These are phyloP conservation scores for Tylopilus balloui DNA, from an alignment of 768 basidiomycete genomes.

Conservation along the genomic window DNA sequence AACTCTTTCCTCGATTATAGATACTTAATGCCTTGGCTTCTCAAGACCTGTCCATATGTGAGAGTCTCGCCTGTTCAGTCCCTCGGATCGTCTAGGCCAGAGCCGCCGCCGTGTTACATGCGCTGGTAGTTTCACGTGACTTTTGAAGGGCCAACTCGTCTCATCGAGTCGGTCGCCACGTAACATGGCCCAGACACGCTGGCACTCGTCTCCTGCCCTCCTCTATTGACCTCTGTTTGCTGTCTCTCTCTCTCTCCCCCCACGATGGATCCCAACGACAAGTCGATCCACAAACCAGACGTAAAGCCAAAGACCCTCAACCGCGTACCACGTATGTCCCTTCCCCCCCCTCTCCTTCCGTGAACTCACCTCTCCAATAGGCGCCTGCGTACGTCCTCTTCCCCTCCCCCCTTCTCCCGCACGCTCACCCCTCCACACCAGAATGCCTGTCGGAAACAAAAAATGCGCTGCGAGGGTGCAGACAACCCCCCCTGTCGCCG, in stretches of 20 bases:
- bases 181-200: conserved; percentile 1
- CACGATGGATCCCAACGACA: conserved; percentile 41
- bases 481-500: conserved; percentile 96
- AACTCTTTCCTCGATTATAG: too few relatives aligned
- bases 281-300: conserved; percentile 50
- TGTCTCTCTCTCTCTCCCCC: conserved; percentile 2
- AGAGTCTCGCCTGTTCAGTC: too few relatives aligned
- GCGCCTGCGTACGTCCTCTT: conserved; percentile 65
- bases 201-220: neutral
- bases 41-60: too few relatives aligned
- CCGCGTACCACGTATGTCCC: conserved; percentile 75
- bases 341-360: neutral
- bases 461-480: conserved; percentile 96
- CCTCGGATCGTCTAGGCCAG: too few relatives aligned
- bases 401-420: conserved; percentile 9
- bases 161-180: conserved; percentile 1
- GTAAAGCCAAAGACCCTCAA: conserved; percentile 77
- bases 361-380: conserved; percentile 36
- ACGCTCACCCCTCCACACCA: conserved; percentile 32
- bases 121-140: too few relatives aligned
- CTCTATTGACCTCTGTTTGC: conserved; percentile 22
- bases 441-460: conserved; percentile 96
- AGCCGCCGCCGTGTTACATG: too few relatives aligned
- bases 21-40: too few relatives aligned
- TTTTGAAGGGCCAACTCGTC: too few relatives aligned